phyloP scores from a whole-genome alignment of 2,329 filamentous ascomycete species.

The Balansia obtecta region DNA sequence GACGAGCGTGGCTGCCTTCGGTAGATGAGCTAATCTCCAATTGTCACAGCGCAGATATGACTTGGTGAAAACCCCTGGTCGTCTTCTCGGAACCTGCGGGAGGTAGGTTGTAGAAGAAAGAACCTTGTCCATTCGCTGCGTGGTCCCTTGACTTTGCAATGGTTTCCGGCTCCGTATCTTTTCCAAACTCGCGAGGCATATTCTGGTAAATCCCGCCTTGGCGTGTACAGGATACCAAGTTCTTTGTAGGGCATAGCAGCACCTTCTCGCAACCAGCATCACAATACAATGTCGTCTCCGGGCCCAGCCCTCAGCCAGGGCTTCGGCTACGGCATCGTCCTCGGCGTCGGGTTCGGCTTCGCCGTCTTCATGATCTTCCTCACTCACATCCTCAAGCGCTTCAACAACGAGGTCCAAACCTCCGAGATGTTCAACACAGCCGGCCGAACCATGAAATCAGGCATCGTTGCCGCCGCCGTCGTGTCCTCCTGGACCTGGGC shows the following conservation, averaged over 20 bases:
- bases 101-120: too few relatives aligned
- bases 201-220: too few relatives aligned
- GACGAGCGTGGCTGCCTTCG: too few relatives aligned
- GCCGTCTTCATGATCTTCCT: constrained; percentile 63
- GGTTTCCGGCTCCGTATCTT: too few relatives aligned
- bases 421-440: constrained; percentile 90
- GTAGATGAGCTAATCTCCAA: neutral
- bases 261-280: too few relatives aligned
- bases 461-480: constrained; percentile 78
- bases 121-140: neutral
- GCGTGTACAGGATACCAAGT: too few relatives aligned
- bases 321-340: constrained; percentile 66
- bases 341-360: constrained; percentile 63
- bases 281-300: constrained; percentile 9
- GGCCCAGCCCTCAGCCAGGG: constrained; percentile 38
- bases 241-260: too few relatives aligned
- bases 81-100: too few relatives aligned
- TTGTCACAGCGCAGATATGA: neutral
- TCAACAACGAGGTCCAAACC: constrained; percentile 60
- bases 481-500: constrained; percentile 93
- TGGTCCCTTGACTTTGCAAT: neutral
- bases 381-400: constrained; percentile 57
- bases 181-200: too few relatives aligned
- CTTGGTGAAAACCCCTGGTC: too few relatives aligned
- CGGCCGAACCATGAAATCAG: constrained; percentile 78